Percentiles rank a stretch among this genome's conserved stretches.
Conservation (phyloP, 1,284 basidiomycete species). For the Athelia psychrophila region DNA sequence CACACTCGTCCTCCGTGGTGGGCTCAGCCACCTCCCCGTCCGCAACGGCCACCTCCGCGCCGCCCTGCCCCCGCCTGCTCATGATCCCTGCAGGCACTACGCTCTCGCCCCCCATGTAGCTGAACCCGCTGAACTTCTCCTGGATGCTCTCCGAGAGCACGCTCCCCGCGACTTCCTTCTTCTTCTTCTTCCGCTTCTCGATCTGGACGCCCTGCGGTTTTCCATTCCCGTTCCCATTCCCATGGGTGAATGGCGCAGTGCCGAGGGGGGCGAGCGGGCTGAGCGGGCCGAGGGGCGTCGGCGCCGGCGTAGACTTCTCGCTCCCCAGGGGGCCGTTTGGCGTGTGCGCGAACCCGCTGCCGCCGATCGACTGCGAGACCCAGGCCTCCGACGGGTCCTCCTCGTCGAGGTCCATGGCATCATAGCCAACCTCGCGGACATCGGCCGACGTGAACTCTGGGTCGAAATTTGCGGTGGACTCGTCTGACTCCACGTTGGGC, state of each 20-base stretch:
- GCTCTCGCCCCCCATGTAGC: constrained; percentile 84
- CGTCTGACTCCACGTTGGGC: constrained; percentile 96
- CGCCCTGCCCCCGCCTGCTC: constrained; percentile 36
- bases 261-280: background rate
- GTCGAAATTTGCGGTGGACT: constrained; percentile 97
- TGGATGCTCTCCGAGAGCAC: constrained; percentile 88
- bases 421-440: constrained; percentile 67
- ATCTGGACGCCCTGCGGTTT: constrained; percentile 55
- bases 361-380: constrained; percentile 47
- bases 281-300: background rate
- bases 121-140: constrained; percentile 93
- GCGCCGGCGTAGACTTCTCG: constrained; percentile 33
- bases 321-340: constrained; percentile 75
- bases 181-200: constrained; percentile 43
- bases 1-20: constrained; percentile 66
- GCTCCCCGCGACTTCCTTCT: constrained; percentile 47
- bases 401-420: constrained; percentile 57
- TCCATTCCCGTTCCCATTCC: constrained; percentile 10
- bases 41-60: constrained; percentile 38
- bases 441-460: constrained; percentile 94
- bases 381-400: constrained; percentile 75
- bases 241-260: background rate
- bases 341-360: constrained; percentile 42
- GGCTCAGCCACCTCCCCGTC: constrained; percentile 46
- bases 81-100: constrained; percentile 40